A percentile compares a stretch with the other conserved stretches of the same genome.
Evolutionary conservation across 2,329 filamentous ascomycete genomes (phyloP).

Genomic region (Grosmannia serpens): DNA sequence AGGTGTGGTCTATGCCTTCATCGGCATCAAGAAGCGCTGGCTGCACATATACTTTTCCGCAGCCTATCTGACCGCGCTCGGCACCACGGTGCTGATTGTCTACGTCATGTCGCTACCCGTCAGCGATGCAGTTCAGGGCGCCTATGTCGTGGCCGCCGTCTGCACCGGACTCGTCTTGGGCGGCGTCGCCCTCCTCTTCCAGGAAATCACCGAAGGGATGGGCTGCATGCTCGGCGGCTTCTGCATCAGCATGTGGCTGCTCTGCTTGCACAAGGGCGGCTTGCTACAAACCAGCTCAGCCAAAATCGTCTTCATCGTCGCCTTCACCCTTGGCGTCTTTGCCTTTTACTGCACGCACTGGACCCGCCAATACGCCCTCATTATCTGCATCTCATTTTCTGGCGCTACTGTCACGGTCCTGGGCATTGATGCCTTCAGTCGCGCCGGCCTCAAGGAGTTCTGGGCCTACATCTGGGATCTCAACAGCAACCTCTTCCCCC

Average conservation of each 20-base stretch:
- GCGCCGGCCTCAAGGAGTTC: slow-evolving; percentile 88
- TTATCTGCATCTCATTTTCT: slow-evolving; percentile 64
- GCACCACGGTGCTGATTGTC: slow-evolving; percentile 70
- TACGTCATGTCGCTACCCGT: slow-evolving; percentile 81
- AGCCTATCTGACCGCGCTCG: slow-evolving; percentile 59
- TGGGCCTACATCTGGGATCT: slow-evolving; percentile 87
- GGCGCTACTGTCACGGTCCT: slow-evolving; percentile 70
- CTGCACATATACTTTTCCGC: slow-evolving; percentile 73
- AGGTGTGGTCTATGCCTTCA: slow-evolving; percentile 58
- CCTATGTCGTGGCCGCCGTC: slow-evolving; percentile 69
- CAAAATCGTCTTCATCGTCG: slow-evolving; percentile 65
- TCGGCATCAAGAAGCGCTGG: slow-evolving; percentile 74
- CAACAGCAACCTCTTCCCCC: slow-evolving; percentile 69
- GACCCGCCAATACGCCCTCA: slow-evolving; percentile 68
- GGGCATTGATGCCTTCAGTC: slow-evolving; percentile 82
- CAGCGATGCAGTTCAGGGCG: slow-evolving; percentile 66
- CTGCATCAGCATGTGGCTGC: slow-evolving; percentile 80
- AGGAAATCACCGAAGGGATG: slow-evolving; percentile 69
- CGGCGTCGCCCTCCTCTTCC: slow-evolving; percentile 63
- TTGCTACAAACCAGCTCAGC: slow-evolving; percentile 50
- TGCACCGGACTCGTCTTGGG: slow-evolving; percentile 66
- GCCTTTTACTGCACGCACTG: slow-evolving; percentile 67
- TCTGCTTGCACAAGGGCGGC: slow-evolving; percentile 66
- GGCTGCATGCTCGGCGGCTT: slow-evolving; percentile 82
- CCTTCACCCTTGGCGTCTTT: slow-evolving; percentile 57